Conservation (phyloP, 495 filamentous ascomycete species). For the Geopyxis carbonaria region DNA sequence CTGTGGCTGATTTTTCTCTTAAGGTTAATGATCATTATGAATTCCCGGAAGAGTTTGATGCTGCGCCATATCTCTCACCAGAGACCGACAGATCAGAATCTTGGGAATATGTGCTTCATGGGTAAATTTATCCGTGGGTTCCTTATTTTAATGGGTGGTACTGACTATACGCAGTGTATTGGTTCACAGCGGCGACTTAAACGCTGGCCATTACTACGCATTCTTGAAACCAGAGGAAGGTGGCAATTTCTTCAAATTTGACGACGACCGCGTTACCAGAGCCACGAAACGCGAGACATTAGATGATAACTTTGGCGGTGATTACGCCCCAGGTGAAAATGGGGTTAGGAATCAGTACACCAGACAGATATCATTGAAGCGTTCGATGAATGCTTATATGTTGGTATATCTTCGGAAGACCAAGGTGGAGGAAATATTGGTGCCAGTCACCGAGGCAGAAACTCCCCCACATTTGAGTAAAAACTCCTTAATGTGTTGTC, state of each 20-base stretch:
- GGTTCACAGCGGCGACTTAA: constrained; percentile 89
- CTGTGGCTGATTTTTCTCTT: background rate
- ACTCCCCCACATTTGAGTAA: constrained; percentile 71
- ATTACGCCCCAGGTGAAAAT: constrained; percentile 47
- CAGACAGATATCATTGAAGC: constrained; percentile 46
- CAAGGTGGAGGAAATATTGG: constrained; percentile 60
- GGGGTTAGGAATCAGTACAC: constrained; percentile 51
- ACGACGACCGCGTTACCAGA: constrained; percentile 89
- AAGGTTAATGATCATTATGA: constrained; percentile 88
- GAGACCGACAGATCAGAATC: constrained; percentile 77
- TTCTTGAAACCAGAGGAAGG: constrained; percentile 87
- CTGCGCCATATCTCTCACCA: constrained; percentile 67
- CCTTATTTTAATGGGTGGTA: background rate
- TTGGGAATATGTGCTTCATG: constrained; percentile 66
- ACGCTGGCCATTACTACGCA: constrained; percentile 98
- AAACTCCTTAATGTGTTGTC: constrained; percentile 6
- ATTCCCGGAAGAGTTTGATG: constrained; percentile 87
- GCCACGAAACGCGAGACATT: constrained; percentile 81
- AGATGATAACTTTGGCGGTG: constrained; percentile 93
- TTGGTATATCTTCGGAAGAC: constrained; percentile 90
- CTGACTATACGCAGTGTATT: constrained; percentile 38
- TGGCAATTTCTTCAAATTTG: constrained; percentile 89
- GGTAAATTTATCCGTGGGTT: constrained; percentile 24
- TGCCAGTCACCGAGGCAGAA: constrained; percentile 53
- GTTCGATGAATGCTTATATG: constrained; percentile 85